phyloP scores from a whole-genome alignment of 805 yeast genomes.

The Yarrowia yakushimensis region DNA sequence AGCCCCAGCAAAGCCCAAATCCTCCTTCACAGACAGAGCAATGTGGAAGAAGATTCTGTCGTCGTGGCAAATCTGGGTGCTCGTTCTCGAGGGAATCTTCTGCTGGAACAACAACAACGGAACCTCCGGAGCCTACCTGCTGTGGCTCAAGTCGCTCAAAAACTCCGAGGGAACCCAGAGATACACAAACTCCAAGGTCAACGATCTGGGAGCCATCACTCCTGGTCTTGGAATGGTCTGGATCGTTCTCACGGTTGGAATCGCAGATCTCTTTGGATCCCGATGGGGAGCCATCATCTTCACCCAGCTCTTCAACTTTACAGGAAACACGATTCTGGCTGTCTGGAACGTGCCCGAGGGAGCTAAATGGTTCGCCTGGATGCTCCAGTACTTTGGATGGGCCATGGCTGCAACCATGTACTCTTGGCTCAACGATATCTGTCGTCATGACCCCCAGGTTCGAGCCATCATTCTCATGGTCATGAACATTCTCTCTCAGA shows the following conservation, averaged over 20 bases:
- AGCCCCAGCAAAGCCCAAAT: conserved; percentile 25
- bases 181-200: conserved; percentile 43
- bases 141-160: conserved; percentile 55
- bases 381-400: conserved; percentile 55
- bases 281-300: conserved; percentile 53
- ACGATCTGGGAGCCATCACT: conserved; percentile 51
- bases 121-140: conserved; percentile 51
- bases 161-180: conserved; percentile 35
- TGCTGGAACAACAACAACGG: conserved; percentile 58
- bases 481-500: conserved; percentile 51
- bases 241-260: conserved; percentile 30
- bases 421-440: conserved; percentile 55
- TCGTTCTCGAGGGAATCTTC: conserved; percentile 53
- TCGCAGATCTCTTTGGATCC: conserved; percentile 50
- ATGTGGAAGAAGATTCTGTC: conserved; percentile 53
- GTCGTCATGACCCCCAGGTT: conserved; percentile 49
- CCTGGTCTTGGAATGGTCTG: conserved; percentile 56
- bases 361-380: conserved; percentile 59
- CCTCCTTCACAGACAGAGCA: conserved; percentile 40
- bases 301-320: conserved; percentile 52
- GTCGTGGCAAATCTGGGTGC: conserved; percentile 58
- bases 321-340: conserved; percentile 50
- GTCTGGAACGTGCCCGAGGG: conserved; percentile 53
- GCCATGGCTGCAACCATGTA: conserved; percentile 58
- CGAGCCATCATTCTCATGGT: conserved; percentile 49